Base-by-base conservation (phyloP, 345 rosid genomes). In the Acer yangbiense region DNA sequence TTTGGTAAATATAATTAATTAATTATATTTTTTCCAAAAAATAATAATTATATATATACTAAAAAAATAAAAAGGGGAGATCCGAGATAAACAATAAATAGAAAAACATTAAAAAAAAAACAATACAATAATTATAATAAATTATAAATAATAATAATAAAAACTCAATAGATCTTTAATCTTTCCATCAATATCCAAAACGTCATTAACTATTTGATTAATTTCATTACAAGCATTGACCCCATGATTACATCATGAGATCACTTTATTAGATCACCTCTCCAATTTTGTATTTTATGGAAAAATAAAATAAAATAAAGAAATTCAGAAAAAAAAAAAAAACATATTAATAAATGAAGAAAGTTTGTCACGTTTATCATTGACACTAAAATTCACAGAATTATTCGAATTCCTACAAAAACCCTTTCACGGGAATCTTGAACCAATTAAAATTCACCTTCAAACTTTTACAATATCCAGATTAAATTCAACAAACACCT, bases 391-490 rank as follows among this genome's bases (percentile, higher is more conserved):
- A 60, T 60, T 27, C 64, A 20, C 64, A 60, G 20, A 18, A 60
- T 60, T n/a, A 25, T 60, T 60, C 64, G 64, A 60, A 60, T n/a
- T 60, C 64, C 25, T 60, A 60, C 64, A 60, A 60, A 60, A 60
- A 60, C 64, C 64, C 64, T 60, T 60, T 60, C 64, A 9, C 1
- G 64, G 64, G 11, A 14, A 60, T 8, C 9, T 60, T 60, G 3
- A 60, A 60, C 64, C 64, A 60, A 60, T 60, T 60, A 9, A 60
- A 20, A n/a, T 60, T n/a, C 64, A 60, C 27, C 64, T 60, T 60
- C 64, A 60, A 60, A n/a, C 13, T 20, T 20, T 7, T 60, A 60
- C 13, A 20, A 60, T 18, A 20, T 60, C 64, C 11, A 60, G 27
- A 60, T 18, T 60, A n/a, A 9, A n/a, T 7, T 60, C 64, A 60